Evolutionary conservation across 1,139 yeast genomes (phyloP), one percentile per base, ranked within the genome.

Genomic region (Pichia sp.): DNA sequence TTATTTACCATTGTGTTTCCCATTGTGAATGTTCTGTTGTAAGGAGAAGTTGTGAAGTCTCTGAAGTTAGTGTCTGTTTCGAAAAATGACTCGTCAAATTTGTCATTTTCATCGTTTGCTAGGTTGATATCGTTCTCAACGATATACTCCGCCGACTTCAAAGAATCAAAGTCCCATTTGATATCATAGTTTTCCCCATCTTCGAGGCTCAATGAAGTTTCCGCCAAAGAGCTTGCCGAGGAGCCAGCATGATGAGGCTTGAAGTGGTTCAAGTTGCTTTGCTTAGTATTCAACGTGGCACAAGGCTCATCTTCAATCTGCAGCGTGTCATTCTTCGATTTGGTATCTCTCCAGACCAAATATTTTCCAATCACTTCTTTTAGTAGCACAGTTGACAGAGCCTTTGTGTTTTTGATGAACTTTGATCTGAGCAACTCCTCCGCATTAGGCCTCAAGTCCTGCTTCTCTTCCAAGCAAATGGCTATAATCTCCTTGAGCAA

Each of bases 381-480:
- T 57, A 95, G 71, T 1, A 81, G 71, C 1, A 76, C 57, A 0
- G 89, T 86, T 6, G 93, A 82, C 7, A 79, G 71, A 58, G 77
- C 78, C 62, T 80, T 83, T 65, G 87, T 82, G 47, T 75, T 69
- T 61, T 81, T 81, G 51, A 93, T 80, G 59, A 92, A 85, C 67
- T 81, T 87, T 54, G 92, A 79, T 66, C 85, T 89, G 51, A 82
- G 70, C 49, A 95, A 73, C 47, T 89, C 97, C 52, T 90, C 97
- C 1, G 99, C 98, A 49, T 83, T 75, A 0, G 92, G 87, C 62
- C 99, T 77, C 64, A 89, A 96, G 27, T 83, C 85, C 0, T 98
- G 96, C 58, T 87, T 89, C 70, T 95, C 99, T 69, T 93, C 98
- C 50, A 95, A 75, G 71, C 98, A 93, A 51, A 87, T 74, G 0